Conservation (phyloP, 176 grass and related monocot species). For the Raddia guianensis region DNA sequence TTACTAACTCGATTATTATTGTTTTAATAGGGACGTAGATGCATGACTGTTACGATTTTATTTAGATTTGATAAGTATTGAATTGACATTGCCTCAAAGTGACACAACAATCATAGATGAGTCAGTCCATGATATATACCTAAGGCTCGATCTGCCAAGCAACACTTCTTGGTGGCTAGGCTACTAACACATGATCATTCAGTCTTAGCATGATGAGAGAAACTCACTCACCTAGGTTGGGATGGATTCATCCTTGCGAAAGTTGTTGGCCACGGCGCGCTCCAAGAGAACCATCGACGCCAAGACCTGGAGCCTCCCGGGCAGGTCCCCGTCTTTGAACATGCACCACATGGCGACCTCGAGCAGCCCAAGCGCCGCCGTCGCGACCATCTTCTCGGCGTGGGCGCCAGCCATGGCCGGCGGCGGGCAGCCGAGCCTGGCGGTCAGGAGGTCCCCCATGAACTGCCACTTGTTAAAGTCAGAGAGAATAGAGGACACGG, state of each 20-base stretch:
- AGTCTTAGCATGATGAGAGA: not conserved
- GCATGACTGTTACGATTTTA: not conserved
- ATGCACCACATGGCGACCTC: conserved; percentile 30
- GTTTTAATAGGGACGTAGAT: not conserved
- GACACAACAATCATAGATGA: not conserved
- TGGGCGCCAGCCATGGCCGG: not conserved
- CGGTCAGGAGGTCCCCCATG: not conserved
- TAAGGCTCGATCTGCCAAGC: not conserved
- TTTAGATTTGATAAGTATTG: not conserved
- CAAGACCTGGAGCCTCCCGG: conserved; percentile 20
- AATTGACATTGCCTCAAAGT: not conserved
- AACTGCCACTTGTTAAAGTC: not conserved
- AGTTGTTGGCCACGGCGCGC: conserved; percentile 9
- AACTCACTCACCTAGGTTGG: conserved; percentile 17
- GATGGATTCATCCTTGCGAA: conserved; percentile 1
- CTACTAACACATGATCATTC: no score
- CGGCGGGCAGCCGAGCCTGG: conserved; percentile 18
- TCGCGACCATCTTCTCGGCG: conserved; percentile 5
- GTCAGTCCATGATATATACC: no score
- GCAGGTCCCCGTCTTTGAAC: conserved; percentile 24
- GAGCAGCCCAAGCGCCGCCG: not conserved
- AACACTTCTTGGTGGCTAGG: not conserved
- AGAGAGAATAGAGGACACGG: conserved; percentile 10
- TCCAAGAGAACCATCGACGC: conserved; percentile 35
- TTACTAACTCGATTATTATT: no score